A percentile compares a stretch with the other conserved stretches of the same genome.
Conservation (phyloP, 371 early-diverging fungal species). For the Syncephalastrum racemosum region DNA sequence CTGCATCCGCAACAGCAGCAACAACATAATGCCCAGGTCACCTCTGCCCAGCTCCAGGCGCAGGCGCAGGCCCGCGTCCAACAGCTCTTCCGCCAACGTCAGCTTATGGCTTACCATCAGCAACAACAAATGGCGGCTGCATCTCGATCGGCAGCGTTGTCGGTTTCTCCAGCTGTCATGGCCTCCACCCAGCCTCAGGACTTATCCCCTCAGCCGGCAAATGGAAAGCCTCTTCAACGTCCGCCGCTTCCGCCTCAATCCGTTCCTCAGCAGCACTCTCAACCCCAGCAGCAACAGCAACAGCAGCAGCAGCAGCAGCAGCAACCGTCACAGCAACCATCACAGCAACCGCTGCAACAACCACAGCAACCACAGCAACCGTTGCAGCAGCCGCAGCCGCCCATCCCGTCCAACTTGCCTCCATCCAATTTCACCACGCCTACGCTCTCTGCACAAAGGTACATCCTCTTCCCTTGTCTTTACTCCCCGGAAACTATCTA, state of each 20-base stretch:
- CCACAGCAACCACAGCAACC: conserved; percentile 9
- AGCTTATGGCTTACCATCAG: background rate
- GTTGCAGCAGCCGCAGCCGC: background rate
- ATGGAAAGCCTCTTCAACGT: conserved; percentile 4
- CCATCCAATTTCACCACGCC: background rate
- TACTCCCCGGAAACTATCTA: no score
- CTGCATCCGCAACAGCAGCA: conserved; percentile 4
- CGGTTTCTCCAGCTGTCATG: background rate
- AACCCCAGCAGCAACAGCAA: conserved; percentile 2
- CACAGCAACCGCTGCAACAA: conserved; percentile 12
- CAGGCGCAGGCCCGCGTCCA: conserved; percentile 4
- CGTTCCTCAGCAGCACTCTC: background rate
- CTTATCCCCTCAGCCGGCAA: background rate
- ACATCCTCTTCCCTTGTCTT: background rate
- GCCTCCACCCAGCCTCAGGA: conserved; percentile 2
- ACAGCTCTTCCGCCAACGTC: conserved; percentile 2
- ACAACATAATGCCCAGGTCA: conserved; percentile 5
- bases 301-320: conserved; percentile 6
- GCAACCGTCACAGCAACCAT: background rate
- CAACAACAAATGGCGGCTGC: background rate
- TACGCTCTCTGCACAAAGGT: background rate
- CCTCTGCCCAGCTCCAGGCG: conserved; percentile 1
- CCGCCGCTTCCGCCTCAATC: no score
- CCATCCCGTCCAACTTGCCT: background rate
- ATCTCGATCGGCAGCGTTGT: background rate